Conservation (phyloP, 2,329 filamentous ascomycete species). For the Dactylellina leptospora region DNA sequence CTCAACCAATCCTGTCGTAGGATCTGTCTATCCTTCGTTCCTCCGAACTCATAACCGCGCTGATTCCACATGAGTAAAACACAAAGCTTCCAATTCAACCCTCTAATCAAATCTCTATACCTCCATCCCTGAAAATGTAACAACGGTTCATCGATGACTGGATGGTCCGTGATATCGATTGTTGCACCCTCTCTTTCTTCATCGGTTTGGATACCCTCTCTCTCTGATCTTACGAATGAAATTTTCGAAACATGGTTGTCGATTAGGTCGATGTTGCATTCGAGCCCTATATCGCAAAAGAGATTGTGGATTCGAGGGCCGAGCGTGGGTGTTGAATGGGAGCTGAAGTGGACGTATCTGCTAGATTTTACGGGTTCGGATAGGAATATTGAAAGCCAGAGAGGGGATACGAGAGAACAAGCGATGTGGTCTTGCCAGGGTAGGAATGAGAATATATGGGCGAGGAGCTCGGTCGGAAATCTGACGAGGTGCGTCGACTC, state of each 20-base stretch:
- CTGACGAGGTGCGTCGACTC: background rate
- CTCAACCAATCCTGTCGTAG: slow-evolving; percentile 37
- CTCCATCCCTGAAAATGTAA: slow-evolving; percentile 43
- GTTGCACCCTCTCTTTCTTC: slow-evolving; percentile 15
- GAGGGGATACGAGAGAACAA: slow-evolving; percentile 14
- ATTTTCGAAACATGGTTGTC: slow-evolving; percentile 6
- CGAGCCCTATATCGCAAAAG: slow-evolving; percentile 28
- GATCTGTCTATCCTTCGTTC: slow-evolving; percentile 14
- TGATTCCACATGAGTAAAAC: slow-evolving; percentile 32
- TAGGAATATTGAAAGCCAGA: slow-evolving; percentile 24
- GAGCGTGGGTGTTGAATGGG: background rate
- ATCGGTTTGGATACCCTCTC: slow-evolving; percentile 5
- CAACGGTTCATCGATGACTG: slow-evolving; percentile 16
- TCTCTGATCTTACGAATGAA: slow-evolving; percentile 17
- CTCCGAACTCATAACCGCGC: slow-evolving; percentile 24
- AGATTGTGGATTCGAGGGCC: slow-evolving; percentile 39
- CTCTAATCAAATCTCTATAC: slow-evolving; percentile 18
- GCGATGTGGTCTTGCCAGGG: slow-evolving; percentile 44
- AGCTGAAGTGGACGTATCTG: slow-evolving; percentile 15
- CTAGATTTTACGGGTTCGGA: slow-evolving; percentile 5
- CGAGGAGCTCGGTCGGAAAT: slow-evolving; percentile 20
- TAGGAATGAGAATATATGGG: slow-evolving; percentile 32
- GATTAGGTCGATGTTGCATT: slow-evolving; percentile 22
- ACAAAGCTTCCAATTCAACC: slow-evolving; percentile 19
- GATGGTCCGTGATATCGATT: slow-evolving; percentile 18